Evolutionary conservation across 1,284 basidiomycete species (phyloP).

Genomic region (Gymnopus androsaceus): DNA sequence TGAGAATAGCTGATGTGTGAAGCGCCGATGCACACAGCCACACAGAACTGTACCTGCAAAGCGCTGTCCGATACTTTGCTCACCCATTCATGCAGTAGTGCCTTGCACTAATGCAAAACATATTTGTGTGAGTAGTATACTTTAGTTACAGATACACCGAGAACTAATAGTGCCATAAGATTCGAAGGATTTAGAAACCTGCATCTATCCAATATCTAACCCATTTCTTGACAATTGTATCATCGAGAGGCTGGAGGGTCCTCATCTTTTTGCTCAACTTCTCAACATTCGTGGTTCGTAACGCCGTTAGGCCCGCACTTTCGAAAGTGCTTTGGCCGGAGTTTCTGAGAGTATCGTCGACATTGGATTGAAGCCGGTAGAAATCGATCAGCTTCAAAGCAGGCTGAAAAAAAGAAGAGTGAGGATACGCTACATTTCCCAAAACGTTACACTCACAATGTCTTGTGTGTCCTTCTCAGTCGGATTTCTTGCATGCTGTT

Average conservation of each 20-base stretch:
- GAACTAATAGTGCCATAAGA: too few relatives aligned
- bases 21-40: too few relatives aligned
- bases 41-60: too few relatives aligned
- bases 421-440: neutral
- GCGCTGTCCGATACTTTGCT: too few relatives aligned
- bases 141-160: too few relatives aligned
- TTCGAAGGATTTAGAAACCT: constrained; percentile 4
- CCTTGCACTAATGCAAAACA: too few relatives aligned
- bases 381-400: constrained; percentile 7
- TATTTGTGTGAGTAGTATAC: too few relatives aligned
- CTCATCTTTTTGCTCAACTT: neutral
- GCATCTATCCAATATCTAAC: constrained; percentile 7
- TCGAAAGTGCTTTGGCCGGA: neutral
- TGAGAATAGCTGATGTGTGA: too few relatives aligned
- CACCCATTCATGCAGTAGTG: too few relatives aligned
- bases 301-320: neutral
- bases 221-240: neutral
- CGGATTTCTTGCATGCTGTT: constrained; percentile 12
- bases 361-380: neutral
- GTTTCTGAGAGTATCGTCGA: neutral
- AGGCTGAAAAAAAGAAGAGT: neutral
- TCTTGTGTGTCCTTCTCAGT: constrained; percentile 2
- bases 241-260: neutral
- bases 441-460: constrained; percentile 9
- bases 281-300: constrained; percentile 3